phyloP scores from a whole-genome alignment of 192 early-diverging fungal genomes.

The Dissophora ornata region DNA sequence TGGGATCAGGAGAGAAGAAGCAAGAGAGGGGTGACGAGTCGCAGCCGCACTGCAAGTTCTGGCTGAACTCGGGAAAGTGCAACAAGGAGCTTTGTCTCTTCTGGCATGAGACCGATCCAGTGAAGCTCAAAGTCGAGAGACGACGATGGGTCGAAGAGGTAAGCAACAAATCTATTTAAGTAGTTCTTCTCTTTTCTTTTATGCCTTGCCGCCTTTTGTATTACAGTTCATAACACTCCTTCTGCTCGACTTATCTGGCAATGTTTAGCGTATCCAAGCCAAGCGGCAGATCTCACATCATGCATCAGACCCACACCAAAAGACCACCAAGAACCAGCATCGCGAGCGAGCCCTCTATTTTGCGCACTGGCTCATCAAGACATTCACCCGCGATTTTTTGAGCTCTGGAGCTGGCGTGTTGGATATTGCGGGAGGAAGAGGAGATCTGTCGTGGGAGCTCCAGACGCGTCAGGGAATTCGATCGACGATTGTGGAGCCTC shows the following conservation, averaged over 20 bases:
- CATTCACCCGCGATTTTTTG: slow-evolving; percentile 48
- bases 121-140: slow-evolving; percentile 35
- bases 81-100: slow-evolving; percentile 39
- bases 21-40: slow-evolving; percentile 24
- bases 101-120: slow-evolving; percentile 44
- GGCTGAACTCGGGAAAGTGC: slow-evolving; percentile 51
- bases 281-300: slow-evolving; percentile 54
- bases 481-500: slow-evolving; percentile 63
- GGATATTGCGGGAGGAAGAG: slow-evolving; percentile 70
- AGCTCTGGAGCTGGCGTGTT: slow-evolving; percentile 56
- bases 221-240: too few species aligned
- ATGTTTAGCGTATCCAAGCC: slow-evolving; percentile 57
- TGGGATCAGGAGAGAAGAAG: neutral
- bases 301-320: slow-evolving; percentile 56
- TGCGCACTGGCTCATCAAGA: slow-evolving; percentile 63
- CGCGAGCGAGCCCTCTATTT: slow-evolving; percentile 61
- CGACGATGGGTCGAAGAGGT: slow-evolving; percentile 45
- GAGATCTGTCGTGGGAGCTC: slow-evolving; percentile 61
- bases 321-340: slow-evolving; percentile 62
- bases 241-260: too few species aligned
- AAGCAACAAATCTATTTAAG: neutral
- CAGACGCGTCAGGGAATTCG: slow-evolving; percentile 55
- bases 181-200: neutral
- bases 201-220: too few species aligned
- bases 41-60: slow-evolving; percentile 52